phyloP scores from a whole-genome alignment of 495 filamentous ascomycete genomes.

The Xylaria curta region DNA sequence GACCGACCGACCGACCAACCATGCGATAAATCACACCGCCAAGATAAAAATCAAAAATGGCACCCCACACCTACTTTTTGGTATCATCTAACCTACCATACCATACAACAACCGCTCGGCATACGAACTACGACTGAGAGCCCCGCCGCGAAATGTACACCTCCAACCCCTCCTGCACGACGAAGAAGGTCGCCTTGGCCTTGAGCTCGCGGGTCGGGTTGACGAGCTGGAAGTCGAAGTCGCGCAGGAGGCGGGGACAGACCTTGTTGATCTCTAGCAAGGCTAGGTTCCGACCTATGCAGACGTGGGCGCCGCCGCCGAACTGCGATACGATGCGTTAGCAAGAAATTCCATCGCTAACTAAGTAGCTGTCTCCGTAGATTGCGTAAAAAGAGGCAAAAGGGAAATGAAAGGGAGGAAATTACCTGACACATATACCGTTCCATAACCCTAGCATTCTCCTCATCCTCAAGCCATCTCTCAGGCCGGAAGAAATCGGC shows the following conservation, averaged over 20 bases:
- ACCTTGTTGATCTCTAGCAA: constrained; percentile 66
- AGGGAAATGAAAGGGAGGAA: not conserved
- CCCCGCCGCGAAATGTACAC: constrained; percentile 45
- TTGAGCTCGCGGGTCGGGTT: constrained; percentile 51
- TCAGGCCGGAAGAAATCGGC: constrained; percentile 67
- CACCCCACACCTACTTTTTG: not conserved
- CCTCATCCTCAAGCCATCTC: constrained; percentile 65
- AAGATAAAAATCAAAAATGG: not conserved
- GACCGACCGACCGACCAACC: not conserved
- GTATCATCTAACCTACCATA: not conserved
- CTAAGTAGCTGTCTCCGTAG: no score
- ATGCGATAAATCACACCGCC: not conserved
- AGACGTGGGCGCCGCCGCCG: constrained; percentile 59
- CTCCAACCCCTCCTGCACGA: constrained; percentile 57
- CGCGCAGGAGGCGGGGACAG: constrained; percentile 54
- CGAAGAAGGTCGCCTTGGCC: constrained; percentile 61
- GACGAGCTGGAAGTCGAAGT: constrained; percentile 58
- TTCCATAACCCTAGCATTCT: constrained; percentile 54
- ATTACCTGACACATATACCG: constrained; percentile 57
- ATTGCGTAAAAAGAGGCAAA: not conserved
- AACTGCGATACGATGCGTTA: constrained; percentile 42
- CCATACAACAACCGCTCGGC: not conserved
- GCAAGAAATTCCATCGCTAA: not conserved
- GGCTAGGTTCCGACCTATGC: constrained; percentile 62
- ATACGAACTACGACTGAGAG: not conserved